Base-by-base conservation (phyloP, 2,329 filamentous ascomycete genomes). In the Nothopassalora personata region DNA sequence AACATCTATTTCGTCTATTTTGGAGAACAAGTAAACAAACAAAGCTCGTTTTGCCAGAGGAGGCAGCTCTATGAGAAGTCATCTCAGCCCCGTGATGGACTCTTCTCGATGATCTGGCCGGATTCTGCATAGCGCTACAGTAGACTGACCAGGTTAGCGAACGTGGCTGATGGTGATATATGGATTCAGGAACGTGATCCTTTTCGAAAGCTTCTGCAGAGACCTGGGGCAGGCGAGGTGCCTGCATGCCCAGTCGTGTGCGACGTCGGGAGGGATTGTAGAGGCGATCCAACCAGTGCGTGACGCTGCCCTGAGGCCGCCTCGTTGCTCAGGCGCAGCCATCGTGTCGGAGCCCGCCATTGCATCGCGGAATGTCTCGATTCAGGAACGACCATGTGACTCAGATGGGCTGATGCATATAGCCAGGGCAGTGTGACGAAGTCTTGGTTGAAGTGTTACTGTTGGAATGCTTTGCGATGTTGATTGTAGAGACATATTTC, bases 31-130 rank as follows among this genome's bases (percentile, higher is more conserved):
- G 50, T 48, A 54, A 55, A 57, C 59, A 61, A 61, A 60, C 55
- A 56, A 59, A 48, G 47, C 46, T 30, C 28, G 13, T 34, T n/a
- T 2, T 19, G 49, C 10, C 23, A 30, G 51, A 49, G 50, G 13
- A 51, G 23, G 47, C 47, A 34, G 53, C 50, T 33, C 55, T 50
- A 30, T 45, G 39, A 50, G 46, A 49, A 58, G 48, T 45, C 51
- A 50, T 43, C 53, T 53, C 23, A 51, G 58, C 54, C 58, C 45
- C 58, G 54, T 60, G 58, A 60, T 56, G 55, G 53, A 54, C 56
- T 57, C 56, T 13, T 51, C 48, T 43, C 55, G 57, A 39, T 45
- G 27, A 51, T 51, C 27, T 30, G n/a, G 30, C 30, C 49, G 28
- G 18, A 34, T 19, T n/a, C 27, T 28, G 49, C 49, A 51, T 51